Evolutionary conservation across 305 asterid species (phyloP), one percentile per base, ranked within the genome.

Genomic region (Petunia hybrid): DNA sequence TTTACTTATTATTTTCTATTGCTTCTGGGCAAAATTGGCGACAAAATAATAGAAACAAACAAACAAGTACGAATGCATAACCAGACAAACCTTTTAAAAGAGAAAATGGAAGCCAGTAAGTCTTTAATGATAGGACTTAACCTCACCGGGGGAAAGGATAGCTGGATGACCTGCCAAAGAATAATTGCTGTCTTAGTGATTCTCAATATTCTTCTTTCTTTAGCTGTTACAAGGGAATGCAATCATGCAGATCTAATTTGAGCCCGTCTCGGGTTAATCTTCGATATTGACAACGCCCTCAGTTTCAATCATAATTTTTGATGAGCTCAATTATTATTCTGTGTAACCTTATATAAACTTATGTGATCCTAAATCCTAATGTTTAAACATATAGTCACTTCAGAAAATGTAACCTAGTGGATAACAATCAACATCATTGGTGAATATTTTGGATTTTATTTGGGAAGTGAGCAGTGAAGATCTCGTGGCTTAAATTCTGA

Each of bases 81-180:
- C 12, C 1, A 51, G 57, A 53, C 3, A 12, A 46, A 53, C 45
- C 36, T 74, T 36, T 74, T 45, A 36, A n/a, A 51, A 13, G 14
- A 12, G 36, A 53, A 68, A 53, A 74, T 74, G 78, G 43, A 74
- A 74, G 3, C 64, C 64, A 74, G 38, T 36, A 38, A 74, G 39
- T 74, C 36, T 48, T 1, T 74, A 46, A 53, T 35, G 45, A 35
- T 35, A 36, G 8, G 41, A 74, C 6, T 6, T 51, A 63, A 73
- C 36, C n/a, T 40, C 3, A 9, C 38, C 4, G 3, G n/a, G 7
- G 39, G 12, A 6, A 12, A 12, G 43, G 43, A 12, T 16, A 12
- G 60, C 10, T 42, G 69, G n/a, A 60, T 60, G 39, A 60, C 22
- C 66, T 3, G 39, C 39, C 13, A 12, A 31, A 61, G n/a, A 42